Evolutionary conservation across 441 rosid species (phyloP), one percentile per base, ranked within the genome.

Genomic region (Raphanus hybrid): DNA sequence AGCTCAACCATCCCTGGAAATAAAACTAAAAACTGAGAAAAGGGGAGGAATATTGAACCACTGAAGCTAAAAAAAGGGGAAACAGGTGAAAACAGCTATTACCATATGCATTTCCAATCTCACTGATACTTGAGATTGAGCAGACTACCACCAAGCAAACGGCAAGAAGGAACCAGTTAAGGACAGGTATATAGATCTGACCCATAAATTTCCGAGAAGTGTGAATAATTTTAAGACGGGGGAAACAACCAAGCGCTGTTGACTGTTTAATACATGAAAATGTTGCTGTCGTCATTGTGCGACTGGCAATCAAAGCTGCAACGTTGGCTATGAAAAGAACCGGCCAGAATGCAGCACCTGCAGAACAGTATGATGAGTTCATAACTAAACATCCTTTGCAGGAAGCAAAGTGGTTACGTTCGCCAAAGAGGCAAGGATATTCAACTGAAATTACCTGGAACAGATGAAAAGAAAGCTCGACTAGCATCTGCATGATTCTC

Each of bases 131-230:
- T 78, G 98, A 77, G 78, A 91, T 89, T 66, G 90, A 84, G 85
- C 88, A 89, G 84, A 95, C 92, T 8, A 93, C 82, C 73, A 88
- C 84, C 87, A 93, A 75, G 82, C 96, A 91, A 62, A 88, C 86
- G 58, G 82, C 98, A 80, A 95, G 91, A 86, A 95, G 81, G 86
- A 95, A 95, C 99, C 99, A 95, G 85, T 95, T 95, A 50, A 95
- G 82, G 80, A 94, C 98, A 14, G 99, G 99, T 84, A 95, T 93
- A 82, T 95, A 95, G 54, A 95, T 93, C 88, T 95, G 98, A 43
- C 99, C 99, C 96, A 95, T 93, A 86, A 93, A 95, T 74, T 95
- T 95, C 76, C 98, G 93, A 66, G 98, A 95, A 20, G 99, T 95
- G 76, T 95, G 99, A 73, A 95, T 85, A 65, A 95, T 93, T 87